phyloP scores from a whole-genome alignment of 2,329 filamentous ascomycete genomes.

The Pleoardoris graminearum region DNA sequence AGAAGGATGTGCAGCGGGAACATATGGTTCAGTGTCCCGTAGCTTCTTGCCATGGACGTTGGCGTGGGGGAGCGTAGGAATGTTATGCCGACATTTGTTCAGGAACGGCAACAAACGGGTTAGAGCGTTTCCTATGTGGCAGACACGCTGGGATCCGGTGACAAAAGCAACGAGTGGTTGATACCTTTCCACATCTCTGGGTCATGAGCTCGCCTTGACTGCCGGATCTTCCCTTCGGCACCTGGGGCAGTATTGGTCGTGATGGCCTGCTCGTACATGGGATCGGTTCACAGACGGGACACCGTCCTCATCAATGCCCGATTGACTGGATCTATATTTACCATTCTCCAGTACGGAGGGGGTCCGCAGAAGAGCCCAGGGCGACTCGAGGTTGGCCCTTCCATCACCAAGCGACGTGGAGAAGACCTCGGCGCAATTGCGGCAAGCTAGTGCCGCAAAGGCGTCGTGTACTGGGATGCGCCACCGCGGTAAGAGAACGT shows the following conservation, averaged over 20 bases:
- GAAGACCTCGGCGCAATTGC: background rate
- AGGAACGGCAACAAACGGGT: constrained; percentile 36
- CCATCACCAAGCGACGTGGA: background rate
- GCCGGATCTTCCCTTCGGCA: constrained; percentile 25
- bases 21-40: constrained; percentile 10
- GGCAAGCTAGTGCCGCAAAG: constrained; percentile 2
- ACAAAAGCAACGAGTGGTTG: constrained; percentile 37
- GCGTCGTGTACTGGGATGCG: constrained; percentile 24
- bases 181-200: constrained; percentile 26
- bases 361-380: background rate
- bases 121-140: constrained; percentile 17
- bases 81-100: constrained; percentile 28
- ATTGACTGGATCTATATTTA: background rate
- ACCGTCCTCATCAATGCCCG: background rate
- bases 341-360: background rate
- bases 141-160: constrained; percentile 28
- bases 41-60: constrained; percentile 21
- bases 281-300: background rate
- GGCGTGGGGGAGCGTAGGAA: constrained; percentile 33
- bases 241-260: constrained; percentile 13
- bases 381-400: background rate
- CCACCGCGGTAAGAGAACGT: constrained; percentile 26
- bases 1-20: constrained; percentile 3
- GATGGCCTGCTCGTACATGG: background rate
- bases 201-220: constrained; percentile 21